Evolutionary conservation across 805 yeast genomes (phyloP).

Genomic region (Lipomyces yamadae): DNA sequence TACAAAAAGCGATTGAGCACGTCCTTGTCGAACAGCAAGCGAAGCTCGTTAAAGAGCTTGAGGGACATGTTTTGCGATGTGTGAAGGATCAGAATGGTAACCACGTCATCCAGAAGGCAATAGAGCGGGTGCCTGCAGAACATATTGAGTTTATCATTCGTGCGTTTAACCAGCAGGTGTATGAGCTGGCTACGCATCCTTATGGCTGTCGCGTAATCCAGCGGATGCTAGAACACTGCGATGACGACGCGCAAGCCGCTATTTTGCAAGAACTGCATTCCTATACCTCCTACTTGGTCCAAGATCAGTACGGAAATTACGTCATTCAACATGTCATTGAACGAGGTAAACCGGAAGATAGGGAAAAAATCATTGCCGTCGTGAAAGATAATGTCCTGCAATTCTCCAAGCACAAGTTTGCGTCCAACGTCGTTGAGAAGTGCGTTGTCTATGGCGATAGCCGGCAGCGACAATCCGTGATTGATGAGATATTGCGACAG

Average conservation of each 20-base stretch:
- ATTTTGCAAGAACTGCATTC: constrained; percentile 75
- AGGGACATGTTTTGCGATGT: constrained; percentile 62
- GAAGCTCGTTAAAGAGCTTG: constrained; percentile 70
- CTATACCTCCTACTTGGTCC: constrained; percentile 75
- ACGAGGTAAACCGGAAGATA: constrained; percentile 65
- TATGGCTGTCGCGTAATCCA: constrained; percentile 98
- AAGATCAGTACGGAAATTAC: constrained; percentile 97
- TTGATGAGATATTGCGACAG: constrained; percentile 58
- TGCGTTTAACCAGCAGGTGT: constrained; percentile 64
- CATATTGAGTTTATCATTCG: constrained; percentile 72
- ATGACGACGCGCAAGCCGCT: constrained; percentile 62
- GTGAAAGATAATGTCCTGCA: constrained; percentile 75
- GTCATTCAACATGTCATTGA: constrained; percentile 95
- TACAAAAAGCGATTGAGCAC: constrained; percentile 88
- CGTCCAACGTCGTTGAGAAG: constrained; percentile 96
- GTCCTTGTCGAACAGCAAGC: constrained; percentile 68
- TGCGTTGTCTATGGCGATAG: constrained; percentile 76
- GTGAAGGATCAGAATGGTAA: constrained; percentile 97
- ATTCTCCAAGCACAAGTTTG: constrained; percentile 94
- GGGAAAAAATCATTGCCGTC: constrained; percentile 64
- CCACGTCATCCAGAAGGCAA: constrained; percentile 94
- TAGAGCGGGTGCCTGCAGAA: constrained; percentile 79
- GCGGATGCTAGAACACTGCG: constrained; percentile 81
- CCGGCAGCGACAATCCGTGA: constrained; percentile 64
- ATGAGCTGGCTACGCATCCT: constrained; percentile 90